These are phyloP conservation scores for Solanum commersonii DNA, from an alignment of 257 asterid species.

Conservation along the genomic window DNA sequence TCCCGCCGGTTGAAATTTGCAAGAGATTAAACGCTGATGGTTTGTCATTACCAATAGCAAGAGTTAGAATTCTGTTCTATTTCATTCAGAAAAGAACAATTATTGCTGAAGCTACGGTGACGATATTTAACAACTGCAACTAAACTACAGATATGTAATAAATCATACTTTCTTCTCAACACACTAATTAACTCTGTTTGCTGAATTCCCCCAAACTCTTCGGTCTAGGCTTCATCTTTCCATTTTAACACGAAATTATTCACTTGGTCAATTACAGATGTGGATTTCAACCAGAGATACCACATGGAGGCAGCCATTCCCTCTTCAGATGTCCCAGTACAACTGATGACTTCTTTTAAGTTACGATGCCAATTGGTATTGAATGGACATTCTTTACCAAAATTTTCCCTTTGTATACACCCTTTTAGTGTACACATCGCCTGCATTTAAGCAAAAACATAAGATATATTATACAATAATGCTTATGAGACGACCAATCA, in stretches of 20 bases:
- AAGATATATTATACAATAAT: neutral
- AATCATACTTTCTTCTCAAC: too few relatives aligned
- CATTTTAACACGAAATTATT: neutral
- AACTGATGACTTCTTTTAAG: neutral
- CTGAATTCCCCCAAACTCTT: neutral
- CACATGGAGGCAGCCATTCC: too few relatives aligned
- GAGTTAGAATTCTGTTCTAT: too few relatives aligned
- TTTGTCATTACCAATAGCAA: too few relatives aligned
- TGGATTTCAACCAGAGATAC: too few relatives aligned
- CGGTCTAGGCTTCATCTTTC: neutral
- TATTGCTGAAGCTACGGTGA: too few relatives aligned
- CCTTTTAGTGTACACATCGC: neutral
- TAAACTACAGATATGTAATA: too few relatives aligned
- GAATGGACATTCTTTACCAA: neutral
- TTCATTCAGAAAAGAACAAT: neutral
- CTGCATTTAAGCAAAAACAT: neutral
- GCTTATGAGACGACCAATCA: neutral
- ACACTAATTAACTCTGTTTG: neutral
- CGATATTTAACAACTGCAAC: too few relatives aligned
- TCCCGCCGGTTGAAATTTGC: too few relatives aligned
- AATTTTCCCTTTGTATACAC: neutral
- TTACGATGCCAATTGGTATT: neutral
- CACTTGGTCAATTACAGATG: too few relatives aligned
- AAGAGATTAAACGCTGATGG: too few relatives aligned
- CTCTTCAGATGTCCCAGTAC: too few relatives aligned